These are phyloP conservation scores for Bocquillonia castaneifolia DNA, from an alignment of 441 rosid genomes.

Conservation along the genomic window DNA sequence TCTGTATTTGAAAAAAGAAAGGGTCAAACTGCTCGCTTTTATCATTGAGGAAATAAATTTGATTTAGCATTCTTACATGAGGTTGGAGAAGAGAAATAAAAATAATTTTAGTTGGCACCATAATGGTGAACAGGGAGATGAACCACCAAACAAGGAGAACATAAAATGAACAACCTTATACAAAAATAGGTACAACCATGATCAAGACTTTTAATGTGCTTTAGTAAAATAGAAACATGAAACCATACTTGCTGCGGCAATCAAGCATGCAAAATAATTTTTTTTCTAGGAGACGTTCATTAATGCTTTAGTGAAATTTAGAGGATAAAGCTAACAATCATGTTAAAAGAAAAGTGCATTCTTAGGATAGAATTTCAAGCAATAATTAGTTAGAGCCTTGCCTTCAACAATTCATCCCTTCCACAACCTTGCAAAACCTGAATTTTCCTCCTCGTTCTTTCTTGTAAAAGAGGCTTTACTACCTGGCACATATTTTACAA, in stretches of 20 bases:
- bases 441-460: slow-evolving; percentile 76
- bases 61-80: background rate
- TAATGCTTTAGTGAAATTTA: background rate
- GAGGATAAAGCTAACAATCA: background rate
- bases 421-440: slow-evolving; percentile 81
- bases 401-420: slow-evolving; percentile 72
- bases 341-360: background rate
- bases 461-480: slow-evolving; percentile 89
- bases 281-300: background rate
- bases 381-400: slow-evolving; percentile 18
- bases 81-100: background rate
- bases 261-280: background rate
- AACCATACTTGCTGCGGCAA: background rate
- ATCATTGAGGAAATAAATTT: background rate
- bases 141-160: background rate
- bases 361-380: background rate
- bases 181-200: background rate
- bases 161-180: background rate
- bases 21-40: background rate
- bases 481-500: slow-evolving; percentile 43
- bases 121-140: background rate
- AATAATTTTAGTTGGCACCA: background rate
- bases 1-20: slow-evolving; percentile 40
- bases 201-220: background rate
- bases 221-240: background rate